Conservation (phyloP, 2,329 filamentous ascomycete species). For the Fusarium nanum region DNA sequence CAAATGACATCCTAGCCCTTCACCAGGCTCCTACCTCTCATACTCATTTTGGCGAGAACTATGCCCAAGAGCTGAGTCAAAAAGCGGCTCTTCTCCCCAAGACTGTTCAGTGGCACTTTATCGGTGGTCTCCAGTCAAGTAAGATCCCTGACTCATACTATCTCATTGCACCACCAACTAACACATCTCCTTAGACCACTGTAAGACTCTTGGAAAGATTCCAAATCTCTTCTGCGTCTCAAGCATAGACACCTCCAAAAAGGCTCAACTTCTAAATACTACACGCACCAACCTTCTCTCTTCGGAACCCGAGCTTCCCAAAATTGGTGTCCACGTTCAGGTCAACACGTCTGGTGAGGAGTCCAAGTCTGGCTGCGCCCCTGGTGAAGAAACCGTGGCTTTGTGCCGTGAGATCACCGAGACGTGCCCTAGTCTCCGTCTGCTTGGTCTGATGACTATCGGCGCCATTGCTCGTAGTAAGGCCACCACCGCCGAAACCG, state of each 20-base stretch:
- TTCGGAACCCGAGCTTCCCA: slow-evolving; percentile 53
- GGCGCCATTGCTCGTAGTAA: slow-evolving; percentile 89
- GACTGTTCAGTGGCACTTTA: slow-evolving; percentile 93
- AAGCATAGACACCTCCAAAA: slow-evolving; percentile 88
- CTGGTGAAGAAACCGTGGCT: slow-evolving; percentile 67
- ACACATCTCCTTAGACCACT: slow-evolving; percentile 73
- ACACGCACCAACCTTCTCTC: slow-evolving; percentile 71
- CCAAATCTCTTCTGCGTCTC: slow-evolving; percentile 92
- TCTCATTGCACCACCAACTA: slow-evolving; percentile 1
- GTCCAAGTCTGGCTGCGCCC: slow-evolving; percentile 84
- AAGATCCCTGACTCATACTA: background rate
- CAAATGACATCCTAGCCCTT: slow-evolving; percentile 87
- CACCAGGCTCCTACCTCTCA: slow-evolving; percentile 72
- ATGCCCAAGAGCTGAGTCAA: slow-evolving; percentile 87
- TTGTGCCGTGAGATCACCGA: slow-evolving; percentile 78
- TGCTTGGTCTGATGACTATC: slow-evolving; percentile 96
- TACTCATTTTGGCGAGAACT: slow-evolving; percentile 95
- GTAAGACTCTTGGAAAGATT: slow-evolving; percentile 85
- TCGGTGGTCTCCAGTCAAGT: slow-evolving; percentile 88
- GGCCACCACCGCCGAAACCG: slow-evolving; percentile 77
- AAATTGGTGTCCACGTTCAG: slow-evolving; percentile 85
- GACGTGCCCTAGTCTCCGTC: slow-evolving; percentile 76
- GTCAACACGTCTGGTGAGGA: slow-evolving; percentile 94
- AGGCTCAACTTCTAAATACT: slow-evolving; percentile 83
- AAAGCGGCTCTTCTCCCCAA: slow-evolving; percentile 84